Base-by-base conservation (phyloP, 441 rosid genomes). In the Erodium moschatum region DNA sequence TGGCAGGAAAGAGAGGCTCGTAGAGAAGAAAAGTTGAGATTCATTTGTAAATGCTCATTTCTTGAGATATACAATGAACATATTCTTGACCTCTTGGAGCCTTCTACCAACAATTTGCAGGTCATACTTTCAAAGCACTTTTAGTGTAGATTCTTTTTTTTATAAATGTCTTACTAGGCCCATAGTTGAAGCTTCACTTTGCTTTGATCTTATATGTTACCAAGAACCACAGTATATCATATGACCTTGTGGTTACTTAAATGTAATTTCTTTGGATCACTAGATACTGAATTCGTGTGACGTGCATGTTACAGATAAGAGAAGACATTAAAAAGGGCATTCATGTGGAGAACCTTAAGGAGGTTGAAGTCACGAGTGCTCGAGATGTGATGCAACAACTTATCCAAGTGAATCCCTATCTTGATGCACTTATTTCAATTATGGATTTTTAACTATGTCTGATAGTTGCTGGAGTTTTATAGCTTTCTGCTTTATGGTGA, bases 61-160 rank as follows among this genome's bases (percentile, higher is more conserved):
- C 72, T 92, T 82, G 98, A 95, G 80, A 95, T 95, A 67, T 95
- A 95, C 79, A 95, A 95, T 24, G 99, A 95, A 76, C 99, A 92
- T 72, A 95, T 95, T 76, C 89, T 92, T 75, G 98, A 95, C 80
- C 93, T 95, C 70, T 73, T 95, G 84, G 98, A 95, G 66, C 91
- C 99, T 31, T 86, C 98, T 67, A 83, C 93, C 56, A 79, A 18
- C 70, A 92, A 95, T 75, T 80, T 95, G 74, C 99, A 89, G 96
- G 99, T 92, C 44, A 21, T n/a, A 60, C 67, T 21, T 64, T 64
- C n/a, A 50, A 72, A 66, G 50, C 66, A 33, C 1, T 33, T 33
- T 5, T 33, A 33, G 38, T 33, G 38, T 33, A 33, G 33, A 29
- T n/a, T 2, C 0, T 24, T 24, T 33, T 33, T 33, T 33, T 60